These are phyloP conservation scores for Adansonia digitata DNA, from an alignment of 345 rosid species.

Conservation along the genomic window DNA sequence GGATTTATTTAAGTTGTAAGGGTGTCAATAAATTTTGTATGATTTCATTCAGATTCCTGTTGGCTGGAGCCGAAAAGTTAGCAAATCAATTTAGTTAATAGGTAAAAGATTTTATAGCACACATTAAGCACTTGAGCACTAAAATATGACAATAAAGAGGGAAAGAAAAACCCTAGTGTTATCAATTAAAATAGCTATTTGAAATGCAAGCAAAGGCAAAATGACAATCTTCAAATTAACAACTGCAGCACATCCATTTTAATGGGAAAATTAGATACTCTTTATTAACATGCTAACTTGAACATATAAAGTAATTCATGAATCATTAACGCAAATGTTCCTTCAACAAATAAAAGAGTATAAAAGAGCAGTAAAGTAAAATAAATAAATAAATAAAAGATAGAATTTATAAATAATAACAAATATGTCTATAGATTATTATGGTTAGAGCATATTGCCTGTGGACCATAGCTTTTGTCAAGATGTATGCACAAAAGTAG, in stretches of 20 bases:
- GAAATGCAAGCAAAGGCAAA: conserved; percentile 67
- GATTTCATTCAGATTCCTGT: conserved; percentile 1
- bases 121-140: neutral
- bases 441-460: conserved; percentile 4
- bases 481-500: conserved; percentile 75
- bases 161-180: conserved; percentile 64
- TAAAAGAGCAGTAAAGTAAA: neutral
- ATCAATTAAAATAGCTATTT: conserved; percentile 67
- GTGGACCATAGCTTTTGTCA: conserved; percentile 50
- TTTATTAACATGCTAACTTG: neutral
- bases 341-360: neutral
- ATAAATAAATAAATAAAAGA: neutral
- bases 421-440: conserved; percentile 2
- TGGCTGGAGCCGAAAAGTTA: neutral
- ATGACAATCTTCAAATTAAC: conserved; percentile 75
- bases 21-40: neutral
- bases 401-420: neutral
- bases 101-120: neutral
- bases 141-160: neutral
- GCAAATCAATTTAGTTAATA: neutral
- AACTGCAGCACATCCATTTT: conserved; percentile 45
- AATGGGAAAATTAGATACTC: neutral
- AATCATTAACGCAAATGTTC: neutral
- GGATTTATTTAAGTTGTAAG: neutral
- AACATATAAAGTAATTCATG: neutral